Percentiles rank a stretch among this genome's conserved stretches.
Conservation (phyloP, 2,329 filamentous ascomycete genomes). For the Aspergillus neotritici region DNA sequence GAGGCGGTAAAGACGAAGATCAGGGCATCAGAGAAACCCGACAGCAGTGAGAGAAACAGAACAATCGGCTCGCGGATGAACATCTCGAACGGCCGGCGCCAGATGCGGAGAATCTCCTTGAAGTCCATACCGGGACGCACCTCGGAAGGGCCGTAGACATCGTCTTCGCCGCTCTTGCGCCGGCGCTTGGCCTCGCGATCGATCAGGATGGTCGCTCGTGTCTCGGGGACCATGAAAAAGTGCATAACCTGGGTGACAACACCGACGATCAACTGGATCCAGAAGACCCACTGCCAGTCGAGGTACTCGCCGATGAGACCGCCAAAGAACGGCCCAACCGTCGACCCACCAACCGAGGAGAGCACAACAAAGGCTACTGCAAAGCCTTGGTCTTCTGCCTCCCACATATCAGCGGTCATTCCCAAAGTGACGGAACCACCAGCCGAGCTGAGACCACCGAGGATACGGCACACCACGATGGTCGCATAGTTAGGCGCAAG, state of each 20-base stretch:
- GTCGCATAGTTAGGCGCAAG: constrained; percentile 66
- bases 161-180: constrained; percentile 47
- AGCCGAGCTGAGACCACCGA: constrained; percentile 65
- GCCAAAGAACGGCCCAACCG: constrained; percentile 52
- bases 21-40: constrained; percentile 66
- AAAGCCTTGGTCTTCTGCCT: constrained; percentile 64
- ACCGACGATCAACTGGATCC: constrained; percentile 57
- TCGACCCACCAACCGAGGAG: constrained; percentile 70
- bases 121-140: constrained; percentile 46
- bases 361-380: constrained; percentile 72
- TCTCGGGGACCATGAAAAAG: constrained; percentile 58
- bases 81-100: constrained; percentile 64
- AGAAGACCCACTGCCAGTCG: constrained; percentile 58
- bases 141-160: constrained; percentile 63
- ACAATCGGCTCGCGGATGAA: constrained; percentile 71
- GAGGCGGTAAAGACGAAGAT: constrained; percentile 75
- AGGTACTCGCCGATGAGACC: constrained; percentile 51
- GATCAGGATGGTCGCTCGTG: constrained; percentile 52
- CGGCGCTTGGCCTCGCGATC: constrained; percentile 54
- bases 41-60: constrained; percentile 62
- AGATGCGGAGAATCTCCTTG: constrained; percentile 39
- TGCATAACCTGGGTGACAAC: constrained; percentile 46
- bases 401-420: constrained; percentile 71
- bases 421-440: constrained; percentile 68
- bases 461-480: constrained; percentile 60